Evolutionary conservation across 768 basidiomycete species (phyloP).

Genomic region (Boletus huronensis): DNA sequence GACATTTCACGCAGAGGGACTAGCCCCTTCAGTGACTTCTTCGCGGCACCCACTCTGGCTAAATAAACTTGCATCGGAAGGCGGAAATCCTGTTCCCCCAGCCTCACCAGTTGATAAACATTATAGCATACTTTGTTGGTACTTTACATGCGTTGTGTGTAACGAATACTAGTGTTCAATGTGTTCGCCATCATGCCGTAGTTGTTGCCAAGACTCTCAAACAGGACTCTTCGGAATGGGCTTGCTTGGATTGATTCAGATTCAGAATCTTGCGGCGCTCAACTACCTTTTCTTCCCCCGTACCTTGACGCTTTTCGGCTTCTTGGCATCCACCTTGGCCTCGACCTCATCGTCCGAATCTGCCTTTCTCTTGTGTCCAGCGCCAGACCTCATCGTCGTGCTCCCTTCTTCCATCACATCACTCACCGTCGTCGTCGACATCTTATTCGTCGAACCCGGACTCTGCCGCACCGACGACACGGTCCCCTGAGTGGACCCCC

Average conservation of each 20-base stretch:
- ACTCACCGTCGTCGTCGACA: conserved; percentile 42
- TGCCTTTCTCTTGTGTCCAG: conserved; percentile 49
- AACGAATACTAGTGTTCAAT: neutral
- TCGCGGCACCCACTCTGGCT: conserved; percentile 22
- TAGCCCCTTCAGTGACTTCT: conserved; percentile 48
- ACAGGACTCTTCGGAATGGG: too few species aligned
- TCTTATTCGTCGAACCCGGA: conserved; percentile 42
- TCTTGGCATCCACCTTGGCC: conserved; percentile 38
- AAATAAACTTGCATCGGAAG: neutral
- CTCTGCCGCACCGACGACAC: conserved; percentile 42
- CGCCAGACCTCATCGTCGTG: neutral
- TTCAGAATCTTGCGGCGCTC: too few species aligned
- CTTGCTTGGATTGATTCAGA: too few species aligned
- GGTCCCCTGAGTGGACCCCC: conserved; percentile 28
- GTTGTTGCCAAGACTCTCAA: neutral
- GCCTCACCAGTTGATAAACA: neutral
- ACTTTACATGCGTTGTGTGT: neutral
- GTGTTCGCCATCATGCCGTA: neutral
- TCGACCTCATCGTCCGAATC: conserved; percentile 55
- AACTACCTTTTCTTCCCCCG: conserved; percentile 42
- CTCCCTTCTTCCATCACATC: conserved; percentile 45
- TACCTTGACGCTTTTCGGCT: conserved; percentile 30
- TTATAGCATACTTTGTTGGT: neutral
- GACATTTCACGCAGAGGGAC: neutral
- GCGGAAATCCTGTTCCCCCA: neutral